Evolutionary conservation across 352 stramenopile genomes (phyloP).

Genomic region (Pseudoperonospora humuli): DNA sequence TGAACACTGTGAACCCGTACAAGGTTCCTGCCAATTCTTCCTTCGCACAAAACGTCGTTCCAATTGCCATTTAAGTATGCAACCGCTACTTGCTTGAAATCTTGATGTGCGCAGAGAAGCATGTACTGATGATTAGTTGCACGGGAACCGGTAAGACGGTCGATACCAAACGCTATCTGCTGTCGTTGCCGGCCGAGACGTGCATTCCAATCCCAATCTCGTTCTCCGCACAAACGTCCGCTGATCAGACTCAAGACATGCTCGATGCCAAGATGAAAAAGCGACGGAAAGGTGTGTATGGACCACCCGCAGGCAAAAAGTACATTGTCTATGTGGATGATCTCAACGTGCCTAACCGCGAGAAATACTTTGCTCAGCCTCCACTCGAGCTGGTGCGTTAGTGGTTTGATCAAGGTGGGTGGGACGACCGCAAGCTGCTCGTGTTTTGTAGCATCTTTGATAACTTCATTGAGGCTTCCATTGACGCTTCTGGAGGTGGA

Average conservation of each 20-base stretch:
- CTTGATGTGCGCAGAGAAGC: constrained; percentile 76
- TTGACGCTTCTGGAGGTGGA: constrained; percentile 89
- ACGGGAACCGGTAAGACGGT: constrained; percentile 94
- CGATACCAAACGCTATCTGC: constrained; percentile 88
- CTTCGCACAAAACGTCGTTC: constrained; percentile 91
- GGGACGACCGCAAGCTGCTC: constrained; percentile 92
- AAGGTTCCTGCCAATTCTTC: constrained; percentile 63
- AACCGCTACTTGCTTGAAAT: constrained; percentile 90
- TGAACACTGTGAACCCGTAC: constrained; percentile 86
- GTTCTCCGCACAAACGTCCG: constrained; percentile 89
- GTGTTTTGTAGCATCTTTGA: constrained; percentile 86
- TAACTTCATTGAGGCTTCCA: constrained; percentile 85
- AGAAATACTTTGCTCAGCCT: constrained; percentile 92
- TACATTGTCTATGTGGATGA: constrained; percentile 94
- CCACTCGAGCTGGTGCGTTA: constrained; percentile 92
- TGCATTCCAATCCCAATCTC: constrained; percentile 89
- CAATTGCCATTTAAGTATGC: constrained; percentile 88
- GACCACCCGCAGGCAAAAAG: constrained; percentile 85
- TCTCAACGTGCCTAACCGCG: constrained; percentile 93
- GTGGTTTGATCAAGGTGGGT: constrained; percentile 91
- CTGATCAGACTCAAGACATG: constrained; percentile 90
- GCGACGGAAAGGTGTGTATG: constrained; percentile 88
- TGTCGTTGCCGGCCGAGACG: constrained; percentile 71
- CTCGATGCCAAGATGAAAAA: constrained; percentile 92
- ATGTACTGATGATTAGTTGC: constrained; percentile 91